Percentiles rank a stretch among this genome's conserved stretches.
Evolutionary conservation across 2,329 filamentous ascomycete genomes (phyloP).

Genomic region (Dryadomyces quercivorus): DNA sequence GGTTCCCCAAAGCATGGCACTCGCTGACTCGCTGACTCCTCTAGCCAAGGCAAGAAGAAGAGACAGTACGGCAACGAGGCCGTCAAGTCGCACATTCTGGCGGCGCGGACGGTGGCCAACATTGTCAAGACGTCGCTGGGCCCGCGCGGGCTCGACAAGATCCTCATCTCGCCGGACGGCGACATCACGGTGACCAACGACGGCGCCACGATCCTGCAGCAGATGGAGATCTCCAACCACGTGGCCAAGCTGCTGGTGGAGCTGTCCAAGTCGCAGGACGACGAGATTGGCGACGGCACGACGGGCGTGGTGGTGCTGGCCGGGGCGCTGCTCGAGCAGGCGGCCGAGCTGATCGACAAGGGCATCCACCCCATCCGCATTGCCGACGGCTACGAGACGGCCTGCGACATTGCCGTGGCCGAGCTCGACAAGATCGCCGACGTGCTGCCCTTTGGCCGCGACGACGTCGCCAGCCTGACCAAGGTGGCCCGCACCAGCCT

Average conservation of each 20-base stretch:
- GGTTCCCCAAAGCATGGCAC: no score
- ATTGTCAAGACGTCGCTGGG: slow-evolving; percentile 96
- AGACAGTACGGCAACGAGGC: slow-evolving; percentile 93
- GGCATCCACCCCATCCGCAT: slow-evolving; percentile 98
- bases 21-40: no score
- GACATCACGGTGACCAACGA: slow-evolving; percentile 99
- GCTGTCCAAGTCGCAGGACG: slow-evolving; percentile 95
- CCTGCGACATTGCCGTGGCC: slow-evolving; percentile 89
- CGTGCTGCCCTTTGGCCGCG: slow-evolving; percentile 70
- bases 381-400: slow-evolving; percentile 94
- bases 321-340: slow-evolving; percentile 89
- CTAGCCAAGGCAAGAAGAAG: slow-evolving; percentile 95
- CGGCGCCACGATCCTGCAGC: slow-evolving; percentile 89
- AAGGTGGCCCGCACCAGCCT: slow-evolving; percentile 93
- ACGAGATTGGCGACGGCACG: slow-evolving; percentile 97
- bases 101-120: slow-evolving; percentile 88
- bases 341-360: slow-evolving; percentile 97
- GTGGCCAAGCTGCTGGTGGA: slow-evolving; percentile 95
- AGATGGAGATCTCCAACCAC: slow-evolving; percentile 99
- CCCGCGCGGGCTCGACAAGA: slow-evolving; percentile 94
- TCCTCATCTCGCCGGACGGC: slow-evolving; percentile 94
- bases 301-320: slow-evolving; percentile 95
- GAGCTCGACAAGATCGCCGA: slow-evolving; percentile 92
- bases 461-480: slow-evolving; percentile 73
- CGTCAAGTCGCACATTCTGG: slow-evolving; percentile 95